Conservation (phyloP, 176 grass and related monocot genomes). For the Ananas comosus region DNA sequence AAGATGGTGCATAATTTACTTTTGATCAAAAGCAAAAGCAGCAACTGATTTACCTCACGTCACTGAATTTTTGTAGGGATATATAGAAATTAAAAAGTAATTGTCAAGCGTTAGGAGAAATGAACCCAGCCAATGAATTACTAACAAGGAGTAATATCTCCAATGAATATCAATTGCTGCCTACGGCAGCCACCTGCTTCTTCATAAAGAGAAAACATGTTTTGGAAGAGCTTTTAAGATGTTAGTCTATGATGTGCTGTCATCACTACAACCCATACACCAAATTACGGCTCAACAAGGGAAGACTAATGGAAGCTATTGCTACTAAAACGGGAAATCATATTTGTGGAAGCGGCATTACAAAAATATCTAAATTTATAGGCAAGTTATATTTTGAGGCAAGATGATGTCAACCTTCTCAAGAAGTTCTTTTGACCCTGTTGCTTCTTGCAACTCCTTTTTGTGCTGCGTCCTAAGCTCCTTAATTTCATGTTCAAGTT, state of each 20-base stretch:
- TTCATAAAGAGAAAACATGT: background rate
- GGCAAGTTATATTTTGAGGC: background rate
- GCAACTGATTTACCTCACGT: too few relatives aligned
- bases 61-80: too few relatives aligned
- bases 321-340: background rate
- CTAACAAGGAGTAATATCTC: background rate
- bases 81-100: too few relatives aligned
- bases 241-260: background rate
- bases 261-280: background rate
- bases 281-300: background rate
- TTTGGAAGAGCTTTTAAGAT: background rate
- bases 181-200: background rate
- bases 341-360: background rate
- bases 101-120: too few relatives aligned
- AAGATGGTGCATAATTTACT: too few relatives aligned
- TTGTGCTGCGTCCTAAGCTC: slow-evolving; percentile 74
- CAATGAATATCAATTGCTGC: background rate
- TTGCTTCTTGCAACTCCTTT: slow-evolving; percentile 75
- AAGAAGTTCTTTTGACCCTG: slow-evolving; percentile 67
- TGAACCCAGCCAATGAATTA: background rate
- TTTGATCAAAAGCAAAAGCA: too few relatives aligned
- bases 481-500: slow-evolving; percentile 91
- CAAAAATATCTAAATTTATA: background rate
- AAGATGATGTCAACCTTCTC: slow-evolving; percentile 48
- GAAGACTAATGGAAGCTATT: background rate